These are phyloP conservation scores for Neolecta irregularis DNA, from an alignment of 1,139 yeast genomes.

Conservation along the genomic window DNA sequence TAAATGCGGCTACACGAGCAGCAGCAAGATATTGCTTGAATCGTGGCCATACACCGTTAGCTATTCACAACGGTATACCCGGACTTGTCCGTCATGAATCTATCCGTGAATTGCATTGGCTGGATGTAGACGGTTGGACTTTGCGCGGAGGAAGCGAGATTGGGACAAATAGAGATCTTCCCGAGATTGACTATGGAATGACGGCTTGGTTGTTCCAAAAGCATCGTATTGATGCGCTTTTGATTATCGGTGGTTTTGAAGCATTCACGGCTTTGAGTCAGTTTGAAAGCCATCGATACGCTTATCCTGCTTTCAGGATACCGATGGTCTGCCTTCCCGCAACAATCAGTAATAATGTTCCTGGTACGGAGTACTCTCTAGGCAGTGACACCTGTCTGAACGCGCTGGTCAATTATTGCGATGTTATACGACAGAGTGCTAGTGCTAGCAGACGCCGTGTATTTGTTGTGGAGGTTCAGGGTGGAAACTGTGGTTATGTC, in stretches of 20 bases:
- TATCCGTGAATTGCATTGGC: constrained; percentile 62
- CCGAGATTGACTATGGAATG: constrained; percentile 68
- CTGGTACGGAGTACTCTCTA: constrained; percentile 88
- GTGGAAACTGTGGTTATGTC: constrained; percentile 88
- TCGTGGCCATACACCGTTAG: constrained; percentile 75
- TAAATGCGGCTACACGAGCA: constrained; percentile 84
- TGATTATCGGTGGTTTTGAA: constrained; percentile 91
- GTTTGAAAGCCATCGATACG: constrained; percentile 51
- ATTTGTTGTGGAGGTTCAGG: constrained; percentile 93
- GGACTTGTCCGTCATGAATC: constrained; percentile 75
- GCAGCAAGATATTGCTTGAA: constrained; percentile 84
- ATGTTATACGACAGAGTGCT: constrained; percentile 86
- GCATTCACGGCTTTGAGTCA: constrained; percentile 74
- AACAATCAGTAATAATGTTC: constrained; percentile 92
- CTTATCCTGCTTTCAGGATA: constrained; percentile 79
- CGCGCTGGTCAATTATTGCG: constrained; percentile 80
- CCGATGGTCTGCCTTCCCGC: constrained; percentile 93
- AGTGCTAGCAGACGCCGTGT: constrained; percentile 88
- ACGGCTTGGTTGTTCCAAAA: constrained; percentile 84
- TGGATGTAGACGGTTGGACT: constrained; percentile 81
- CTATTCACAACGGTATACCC: constrained; percentile 82
- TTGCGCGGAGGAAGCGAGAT: constrained; percentile 86
- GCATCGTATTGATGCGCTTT: constrained; percentile 66
- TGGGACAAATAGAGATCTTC: constrained; percentile 83
- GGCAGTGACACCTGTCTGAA: constrained; percentile 93